These are phyloP conservation scores for Spinellus fusiger DNA, from an alignment of 192 early-diverging fungal species.

Conservation along the genomic window DNA sequence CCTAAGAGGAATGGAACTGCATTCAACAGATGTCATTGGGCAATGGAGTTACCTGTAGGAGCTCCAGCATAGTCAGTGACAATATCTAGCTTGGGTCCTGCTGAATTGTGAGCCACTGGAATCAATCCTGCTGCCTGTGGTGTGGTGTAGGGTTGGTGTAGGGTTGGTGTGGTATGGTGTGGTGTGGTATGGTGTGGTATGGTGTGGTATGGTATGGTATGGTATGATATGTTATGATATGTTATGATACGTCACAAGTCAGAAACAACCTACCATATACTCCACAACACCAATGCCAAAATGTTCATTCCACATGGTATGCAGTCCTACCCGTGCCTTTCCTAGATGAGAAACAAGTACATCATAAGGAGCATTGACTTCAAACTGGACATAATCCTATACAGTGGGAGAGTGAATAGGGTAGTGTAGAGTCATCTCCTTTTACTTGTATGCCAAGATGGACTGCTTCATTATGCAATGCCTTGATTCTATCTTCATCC, in stretches of 20 bases:
- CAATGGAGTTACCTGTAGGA: slow-evolving; percentile 18
- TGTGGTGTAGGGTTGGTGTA: too few species aligned
- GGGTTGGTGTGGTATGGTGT: too few species aligned
- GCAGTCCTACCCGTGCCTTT: slow-evolving; percentile 70
- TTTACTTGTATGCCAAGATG: slow-evolving; percentile 55
- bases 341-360: slow-evolving; percentile 59
- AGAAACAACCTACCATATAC: slow-evolving; percentile 73
- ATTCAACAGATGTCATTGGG: not conserved
- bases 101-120: slow-evolving; percentile 76
- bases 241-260: slow-evolving; percentile 3
- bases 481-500: slow-evolving; percentile 65
- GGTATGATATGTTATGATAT: too few species aligned
- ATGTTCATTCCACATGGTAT: slow-evolving; percentile 98
- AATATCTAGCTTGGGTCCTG: slow-evolving; percentile 85
- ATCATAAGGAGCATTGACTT: slow-evolving; percentile 76
- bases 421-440: not conserved
- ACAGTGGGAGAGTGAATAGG: not conserved
- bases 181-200: too few species aligned
- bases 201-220: too few species aligned
- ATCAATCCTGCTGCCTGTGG: slow-evolving; percentile 83
- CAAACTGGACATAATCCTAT: slow-evolving; percentile 68
- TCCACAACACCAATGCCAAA: slow-evolving; percentile 98
- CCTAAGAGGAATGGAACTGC: slow-evolving; percentile 41
- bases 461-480: slow-evolving; percentile 40
- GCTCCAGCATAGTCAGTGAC: slow-evolving; percentile 44